These are phyloP conservation scores for Citrus mangshanensis DNA, from an alignment of 345 rosid genomes.

Conservation along the genomic window DNA sequence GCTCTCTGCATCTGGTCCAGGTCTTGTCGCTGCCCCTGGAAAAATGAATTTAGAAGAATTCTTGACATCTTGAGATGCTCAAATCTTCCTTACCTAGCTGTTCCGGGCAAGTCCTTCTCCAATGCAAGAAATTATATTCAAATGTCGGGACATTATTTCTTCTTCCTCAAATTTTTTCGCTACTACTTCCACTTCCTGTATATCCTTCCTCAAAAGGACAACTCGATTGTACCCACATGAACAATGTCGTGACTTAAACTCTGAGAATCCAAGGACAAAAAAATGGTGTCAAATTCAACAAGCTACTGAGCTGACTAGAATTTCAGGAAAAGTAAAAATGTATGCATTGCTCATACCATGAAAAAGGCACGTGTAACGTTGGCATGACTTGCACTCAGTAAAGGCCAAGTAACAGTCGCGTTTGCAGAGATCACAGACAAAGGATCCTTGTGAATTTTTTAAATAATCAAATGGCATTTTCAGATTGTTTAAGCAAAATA, in stretches of 20 bases:
- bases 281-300: not conserved
- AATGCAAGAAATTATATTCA: not conserved
- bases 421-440: constrained; percentile 50
- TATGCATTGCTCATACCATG: constrained; percentile 33
- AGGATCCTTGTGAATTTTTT: constrained; percentile 29
- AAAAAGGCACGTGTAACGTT: constrained; percentile 40
- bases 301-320: not conserved
- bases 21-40: not conserved
- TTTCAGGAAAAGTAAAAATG: not conserved
- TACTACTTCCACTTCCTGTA: constrained; percentile 35
- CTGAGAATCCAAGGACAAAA: constrained; percentile 20
- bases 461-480: constrained; percentile 2
- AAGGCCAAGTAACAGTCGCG: constrained; percentile 54
- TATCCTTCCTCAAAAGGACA: constrained; percentile 35
- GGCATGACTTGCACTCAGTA: constrained; percentile 29
- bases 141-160: not conserved
- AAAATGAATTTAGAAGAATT: too few relatives aligned
- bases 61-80: too few relatives aligned
- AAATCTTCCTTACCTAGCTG: not conserved
- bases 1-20: not conserved
- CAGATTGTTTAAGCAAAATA: not conserved
- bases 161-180: constrained; percentile 42
- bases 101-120: not conserved
- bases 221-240: constrained; percentile 34
- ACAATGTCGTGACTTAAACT: constrained; percentile 29